Evolutionary conservation across 371 early-diverging fungal genomes (phyloP).

Genomic region (Syncephalastrum sp.): DNA sequence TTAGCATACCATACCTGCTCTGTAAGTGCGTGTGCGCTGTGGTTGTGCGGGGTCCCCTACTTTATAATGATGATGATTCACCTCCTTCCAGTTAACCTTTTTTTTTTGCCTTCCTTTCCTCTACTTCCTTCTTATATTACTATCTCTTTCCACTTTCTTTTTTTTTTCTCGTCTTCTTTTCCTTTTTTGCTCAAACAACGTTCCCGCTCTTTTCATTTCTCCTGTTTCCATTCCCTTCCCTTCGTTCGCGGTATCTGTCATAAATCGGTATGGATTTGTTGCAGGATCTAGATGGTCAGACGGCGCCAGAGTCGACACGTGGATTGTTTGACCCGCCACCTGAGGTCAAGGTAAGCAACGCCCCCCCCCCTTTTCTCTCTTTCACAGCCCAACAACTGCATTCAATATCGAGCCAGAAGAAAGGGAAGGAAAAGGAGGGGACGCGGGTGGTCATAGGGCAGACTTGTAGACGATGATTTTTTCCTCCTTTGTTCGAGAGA

Average conservation of each 20-base stretch:
- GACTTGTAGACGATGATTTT: background rate
- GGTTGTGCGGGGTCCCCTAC: too few relatives aligned
- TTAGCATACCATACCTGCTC: too few relatives aligned
- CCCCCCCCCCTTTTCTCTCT: too few relatives aligned
- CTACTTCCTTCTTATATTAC: conserved; percentile 5
- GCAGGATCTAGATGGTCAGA: conserved; percentile 42
- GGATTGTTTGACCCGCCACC: conserved; percentile 45
- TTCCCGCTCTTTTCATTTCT: conserved; percentile 5
- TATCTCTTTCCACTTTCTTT: background rate
- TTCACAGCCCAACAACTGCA: too few relatives aligned
- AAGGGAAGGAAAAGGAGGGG: conserved; percentile 1
- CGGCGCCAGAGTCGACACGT: conserved; percentile 53
- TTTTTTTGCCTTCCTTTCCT: conserved; percentile 6
- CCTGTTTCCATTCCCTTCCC: conserved; percentile 10
- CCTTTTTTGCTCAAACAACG: background rate
- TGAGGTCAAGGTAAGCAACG: conserved; percentile 19
- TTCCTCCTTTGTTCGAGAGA: conserved; percentile 2
- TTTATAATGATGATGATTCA: background rate
- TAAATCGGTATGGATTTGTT: conserved; percentile 21
- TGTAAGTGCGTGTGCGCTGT: too few relatives aligned
- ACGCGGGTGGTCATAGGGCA: background rate
- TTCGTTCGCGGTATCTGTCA: conserved; percentile 10
- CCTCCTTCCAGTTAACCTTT: conserved; percentile 4
- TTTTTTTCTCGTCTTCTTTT: conserved; percentile 3
- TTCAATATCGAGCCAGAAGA: too few relatives aligned